phyloP scores from a whole-genome alignment of 345 rosid species.

The Corymbia maculata region DNA sequence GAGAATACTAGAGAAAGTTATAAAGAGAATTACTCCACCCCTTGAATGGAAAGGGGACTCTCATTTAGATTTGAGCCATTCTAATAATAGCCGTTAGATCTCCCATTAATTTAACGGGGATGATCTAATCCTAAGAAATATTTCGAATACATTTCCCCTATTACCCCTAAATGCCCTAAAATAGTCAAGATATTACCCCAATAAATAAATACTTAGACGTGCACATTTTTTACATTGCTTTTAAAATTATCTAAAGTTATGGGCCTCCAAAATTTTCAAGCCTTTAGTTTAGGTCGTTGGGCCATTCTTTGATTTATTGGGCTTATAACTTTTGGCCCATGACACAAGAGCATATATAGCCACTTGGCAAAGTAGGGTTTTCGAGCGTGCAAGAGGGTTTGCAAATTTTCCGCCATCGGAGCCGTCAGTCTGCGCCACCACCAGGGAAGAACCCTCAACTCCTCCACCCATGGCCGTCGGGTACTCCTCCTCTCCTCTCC shows the following conservation, averaged over 20 bases:
- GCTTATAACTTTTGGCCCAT: neutral
- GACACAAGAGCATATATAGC: neutral
- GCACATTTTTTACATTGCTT: neutral
- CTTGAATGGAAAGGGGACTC: neutral
- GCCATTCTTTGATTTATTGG: neutral
- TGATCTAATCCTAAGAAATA: neutral
- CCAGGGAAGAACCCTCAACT: neutral
- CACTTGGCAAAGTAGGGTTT: slow-evolving; percentile 5
- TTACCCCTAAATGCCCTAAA: neutral
- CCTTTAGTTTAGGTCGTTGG: neutral
- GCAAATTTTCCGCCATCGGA: neutral
- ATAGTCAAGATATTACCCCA: neutral
- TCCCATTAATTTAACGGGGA: neutral
- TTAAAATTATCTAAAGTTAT: neutral
- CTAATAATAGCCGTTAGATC: neutral
- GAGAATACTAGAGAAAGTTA: neutral
- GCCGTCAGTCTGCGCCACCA: neutral
- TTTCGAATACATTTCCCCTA: neutral
- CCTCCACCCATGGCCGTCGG: slow-evolving; percentile 31
- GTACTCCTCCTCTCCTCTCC: neutral
- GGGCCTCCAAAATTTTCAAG: neutral
- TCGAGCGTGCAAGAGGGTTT: neutral
- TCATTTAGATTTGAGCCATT: neutral
- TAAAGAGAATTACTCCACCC: neutral
- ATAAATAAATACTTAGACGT: neutral